phyloP scores from a whole-genome alignment of 164 flowering plant species.

The Stephania cephalantha region DNA sequence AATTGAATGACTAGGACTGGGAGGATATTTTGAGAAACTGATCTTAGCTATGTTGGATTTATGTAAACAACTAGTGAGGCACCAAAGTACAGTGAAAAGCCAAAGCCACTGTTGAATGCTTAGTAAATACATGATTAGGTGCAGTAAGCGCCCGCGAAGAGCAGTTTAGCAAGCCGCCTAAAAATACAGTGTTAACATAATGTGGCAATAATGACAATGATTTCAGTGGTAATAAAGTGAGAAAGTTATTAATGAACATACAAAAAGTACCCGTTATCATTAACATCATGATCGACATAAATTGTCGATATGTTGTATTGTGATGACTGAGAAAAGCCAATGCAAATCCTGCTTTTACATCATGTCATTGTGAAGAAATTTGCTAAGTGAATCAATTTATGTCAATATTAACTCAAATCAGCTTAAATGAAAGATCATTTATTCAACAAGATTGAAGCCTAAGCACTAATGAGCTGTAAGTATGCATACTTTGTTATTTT shows the following conservation, averaged over 20 bases:
- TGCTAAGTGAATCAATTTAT: no score
- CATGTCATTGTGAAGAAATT: no score
- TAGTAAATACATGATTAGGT: not conserved
- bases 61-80: not conserved
- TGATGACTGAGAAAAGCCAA: not conserved
- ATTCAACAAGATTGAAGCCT: not conserved
- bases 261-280: not conserved
- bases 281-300: not conserved
- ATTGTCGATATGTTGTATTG: not conserved
- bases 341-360: not conserved
- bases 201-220: not conserved
- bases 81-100: not conserved
- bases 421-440: not conserved
- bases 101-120: not conserved
- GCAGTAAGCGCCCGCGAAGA: not conserved
- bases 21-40: not conserved
- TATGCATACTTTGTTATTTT: not conserved
- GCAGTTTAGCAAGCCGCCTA: no score
- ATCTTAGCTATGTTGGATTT: not conserved
- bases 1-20: not conserved
- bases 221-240: constrained; percentile 1
- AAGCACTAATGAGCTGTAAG: not conserved
- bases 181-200: not conserved
- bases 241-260: not conserved
- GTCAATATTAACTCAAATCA: no score